Percentiles rank a stretch among this genome's conserved stretches.
Evolutionary conservation across 2,329 filamentous ascomycete species (phyloP).

Genomic region (Talaromyces rugulosus): DNA sequence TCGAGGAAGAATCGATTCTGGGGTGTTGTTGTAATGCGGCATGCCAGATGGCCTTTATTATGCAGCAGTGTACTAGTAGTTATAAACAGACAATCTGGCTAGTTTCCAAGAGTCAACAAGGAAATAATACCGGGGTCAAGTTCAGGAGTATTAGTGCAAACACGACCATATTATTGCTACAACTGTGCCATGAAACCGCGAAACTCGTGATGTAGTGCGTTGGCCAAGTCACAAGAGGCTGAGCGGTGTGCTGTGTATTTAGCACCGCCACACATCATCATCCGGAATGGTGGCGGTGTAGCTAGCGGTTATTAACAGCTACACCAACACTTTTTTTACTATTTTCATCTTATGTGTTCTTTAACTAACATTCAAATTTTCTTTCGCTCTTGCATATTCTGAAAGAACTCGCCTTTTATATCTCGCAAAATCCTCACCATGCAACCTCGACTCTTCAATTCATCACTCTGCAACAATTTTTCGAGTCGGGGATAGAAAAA

Average conservation of each 20-base stretch:
- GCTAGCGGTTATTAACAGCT: background rate
- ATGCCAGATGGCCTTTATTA: slow-evolving; percentile 35
- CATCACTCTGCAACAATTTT: background rate
- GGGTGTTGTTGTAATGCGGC: slow-evolving; percentile 68
- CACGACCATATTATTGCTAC: background rate
- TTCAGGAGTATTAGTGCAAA: background rate
- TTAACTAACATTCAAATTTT: no score
- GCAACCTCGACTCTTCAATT: background rate
- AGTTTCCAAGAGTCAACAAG: background rate
- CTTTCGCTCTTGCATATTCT: background rate
- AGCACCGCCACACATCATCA: background rate
- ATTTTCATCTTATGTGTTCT: no score
- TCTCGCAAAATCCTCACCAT: background rate
- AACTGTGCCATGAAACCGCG: background rate
- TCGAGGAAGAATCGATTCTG: slow-evolving; percentile 73
- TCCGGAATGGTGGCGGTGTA: background rate
- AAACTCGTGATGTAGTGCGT: background rate
- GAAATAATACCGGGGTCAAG: background rate
- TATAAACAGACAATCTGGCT: background rate
- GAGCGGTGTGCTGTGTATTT: background rate
- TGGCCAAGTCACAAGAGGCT: background rate
- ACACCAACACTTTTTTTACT: no score
- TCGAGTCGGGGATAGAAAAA: background rate
- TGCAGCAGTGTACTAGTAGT: background rate
- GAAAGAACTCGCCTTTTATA: background rate